Conservation (phyloP, 176 grass and related monocot species). For the Cocos nucifera region DNA sequence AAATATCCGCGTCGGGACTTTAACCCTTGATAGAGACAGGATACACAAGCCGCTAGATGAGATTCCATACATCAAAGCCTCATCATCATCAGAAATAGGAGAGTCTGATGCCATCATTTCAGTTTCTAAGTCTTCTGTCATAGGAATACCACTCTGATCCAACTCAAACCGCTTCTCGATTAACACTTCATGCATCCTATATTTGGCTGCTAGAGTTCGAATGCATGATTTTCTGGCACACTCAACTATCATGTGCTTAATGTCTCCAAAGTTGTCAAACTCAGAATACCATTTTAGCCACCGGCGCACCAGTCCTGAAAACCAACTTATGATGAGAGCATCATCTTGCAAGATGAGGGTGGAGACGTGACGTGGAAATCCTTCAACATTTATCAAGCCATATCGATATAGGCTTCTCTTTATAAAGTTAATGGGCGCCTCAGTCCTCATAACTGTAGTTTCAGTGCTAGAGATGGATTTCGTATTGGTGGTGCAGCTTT, state of each 20-base stretch:
- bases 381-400: constrained; percentile 69
- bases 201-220: constrained; percentile 81
- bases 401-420: constrained; percentile 65
- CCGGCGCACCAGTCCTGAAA: constrained; percentile 69
- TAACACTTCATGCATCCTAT: constrained; percentile 66
- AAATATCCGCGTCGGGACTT: constrained; percentile 45
- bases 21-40: constrained; percentile 68
- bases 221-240: constrained; percentile 87
- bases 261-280: constrained; percentile 75
- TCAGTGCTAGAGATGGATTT: constrained; percentile 25
- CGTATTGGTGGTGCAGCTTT: constrained; percentile 28
- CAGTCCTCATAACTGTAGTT: constrained; percentile 36
- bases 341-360: constrained; percentile 86
- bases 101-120: constrained; percentile 27
- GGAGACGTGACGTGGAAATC: constrained; percentile 66
- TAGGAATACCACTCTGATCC: constrained; percentile 58
- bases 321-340: constrained; percentile 84
- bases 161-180: constrained; percentile 89
- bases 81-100: constrained; percentile 31
- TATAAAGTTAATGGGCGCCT: constrained; percentile 58
- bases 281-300: constrained; percentile 76
- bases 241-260: constrained; percentile 56
- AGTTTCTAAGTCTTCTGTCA: constrained; percentile 48
- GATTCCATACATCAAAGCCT: constrained; percentile 77
- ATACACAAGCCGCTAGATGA: constrained; percentile 62